Conservation (phyloP, 2,329 filamentous ascomycete species). For the Penicillium digitatum region DNA sequence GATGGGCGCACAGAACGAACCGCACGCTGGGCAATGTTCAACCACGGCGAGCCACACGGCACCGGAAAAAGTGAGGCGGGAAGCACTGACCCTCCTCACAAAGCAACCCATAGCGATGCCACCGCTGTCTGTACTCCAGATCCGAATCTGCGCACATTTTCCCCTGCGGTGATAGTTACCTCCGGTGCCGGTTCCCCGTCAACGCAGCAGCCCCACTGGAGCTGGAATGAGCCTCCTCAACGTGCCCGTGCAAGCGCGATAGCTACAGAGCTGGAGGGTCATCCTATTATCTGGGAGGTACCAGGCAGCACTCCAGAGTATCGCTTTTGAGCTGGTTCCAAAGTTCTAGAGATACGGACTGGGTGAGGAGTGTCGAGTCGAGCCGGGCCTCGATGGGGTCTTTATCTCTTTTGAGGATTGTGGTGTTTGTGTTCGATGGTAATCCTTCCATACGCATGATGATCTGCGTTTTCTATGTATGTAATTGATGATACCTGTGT, state of each 20-base stretch:
- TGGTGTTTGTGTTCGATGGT: not conserved
- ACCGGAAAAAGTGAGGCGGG: slow-evolving; percentile 19
- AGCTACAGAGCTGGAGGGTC: slow-evolving; percentile 21
- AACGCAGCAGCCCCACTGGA: slow-evolving; percentile 12
- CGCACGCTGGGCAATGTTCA: slow-evolving; percentile 32
- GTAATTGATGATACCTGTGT: not conserved
- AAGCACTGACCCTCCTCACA: slow-evolving; percentile 1
- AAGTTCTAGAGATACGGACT: not conserved
- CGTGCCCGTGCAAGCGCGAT: not conserved
- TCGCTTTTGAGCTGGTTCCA: not conserved
- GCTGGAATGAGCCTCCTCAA: slow-evolving; percentile 15
- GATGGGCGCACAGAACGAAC: slow-evolving; percentile 33
- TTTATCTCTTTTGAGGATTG: not conserved
- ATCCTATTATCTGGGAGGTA: slow-evolving; percentile 2
- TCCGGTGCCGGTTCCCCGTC: slow-evolving; percentile 3
- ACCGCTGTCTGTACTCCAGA: slow-evolving; percentile 10
- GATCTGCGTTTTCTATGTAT: not conserved
- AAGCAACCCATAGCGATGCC: slow-evolving; percentile 4
- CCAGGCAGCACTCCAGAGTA: not conserved
- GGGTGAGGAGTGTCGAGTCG: not conserved
- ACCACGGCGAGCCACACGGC: slow-evolving; percentile 7
- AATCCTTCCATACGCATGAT: not conserved
- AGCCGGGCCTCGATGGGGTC: not conserved
- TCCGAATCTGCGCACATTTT: slow-evolving; percentile 6
- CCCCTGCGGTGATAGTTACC: not conserved